Evolutionary conservation across 2,329 filamentous ascomycete species (phyloP).

Genomic region (Sclerotinia subarctica): DNA sequence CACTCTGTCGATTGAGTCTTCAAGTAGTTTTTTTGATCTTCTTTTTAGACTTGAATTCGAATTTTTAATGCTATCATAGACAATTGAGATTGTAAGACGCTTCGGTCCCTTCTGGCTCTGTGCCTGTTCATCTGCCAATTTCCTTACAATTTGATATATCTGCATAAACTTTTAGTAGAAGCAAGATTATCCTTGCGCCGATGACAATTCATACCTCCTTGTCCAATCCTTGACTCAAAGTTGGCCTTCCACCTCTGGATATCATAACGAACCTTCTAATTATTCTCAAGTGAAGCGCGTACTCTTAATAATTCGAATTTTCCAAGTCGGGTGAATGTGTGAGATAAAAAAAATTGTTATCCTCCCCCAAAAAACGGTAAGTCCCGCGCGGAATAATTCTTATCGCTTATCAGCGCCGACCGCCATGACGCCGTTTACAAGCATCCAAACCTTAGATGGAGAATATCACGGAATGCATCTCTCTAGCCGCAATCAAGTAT

Average conservation of each 20-base stretch:
- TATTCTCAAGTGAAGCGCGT: no score
- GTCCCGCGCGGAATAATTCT: not conserved
- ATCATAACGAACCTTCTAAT: conserved; percentile 29
- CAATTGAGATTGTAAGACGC: conserved; percentile 54
- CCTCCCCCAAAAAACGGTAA: conserved; percentile 8
- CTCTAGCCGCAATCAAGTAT: conserved; percentile 20
- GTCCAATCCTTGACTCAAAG: conserved; percentile 57
- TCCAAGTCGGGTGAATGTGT: not conserved
- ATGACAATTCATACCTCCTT: conserved; percentile 49
- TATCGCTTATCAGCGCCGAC: conserved; percentile 21
- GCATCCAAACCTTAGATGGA: not conserved
- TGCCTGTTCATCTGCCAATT: conserved; percentile 65
- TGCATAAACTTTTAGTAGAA: conserved; percentile 32
- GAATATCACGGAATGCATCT: conserved; percentile 2
- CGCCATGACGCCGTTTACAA: conserved; percentile 19
- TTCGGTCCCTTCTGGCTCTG: conserved; percentile 47
- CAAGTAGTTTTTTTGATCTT: conserved; percentile 74
- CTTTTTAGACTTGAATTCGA: conserved; percentile 87
- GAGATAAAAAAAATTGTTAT: conserved; percentile 8
- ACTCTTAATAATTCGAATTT: not conserved
- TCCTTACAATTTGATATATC: conserved; percentile 76
- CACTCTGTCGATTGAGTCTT: conserved; percentile 82
- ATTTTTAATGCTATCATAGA: conserved; percentile 77
- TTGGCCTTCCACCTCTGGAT: conserved; percentile 44
- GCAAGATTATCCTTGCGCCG: conserved; percentile 8